Evolutionary conservation across 257 asterid species (phyloP).

Genomic region (Solanum piurae): DNA sequence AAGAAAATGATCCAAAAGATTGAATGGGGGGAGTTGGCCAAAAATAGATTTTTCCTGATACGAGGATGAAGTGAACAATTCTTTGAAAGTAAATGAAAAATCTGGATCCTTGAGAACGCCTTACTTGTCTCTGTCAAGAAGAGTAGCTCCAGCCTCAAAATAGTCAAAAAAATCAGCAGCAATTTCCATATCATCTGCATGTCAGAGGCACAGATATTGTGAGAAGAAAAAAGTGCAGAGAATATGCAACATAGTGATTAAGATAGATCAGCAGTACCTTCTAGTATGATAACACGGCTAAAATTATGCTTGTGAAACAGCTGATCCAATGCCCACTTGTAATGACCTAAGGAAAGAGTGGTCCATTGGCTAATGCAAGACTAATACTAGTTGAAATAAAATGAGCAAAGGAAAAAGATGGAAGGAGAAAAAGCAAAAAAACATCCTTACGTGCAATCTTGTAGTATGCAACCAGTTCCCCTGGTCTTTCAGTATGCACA

Average conservation of each 20-base stretch:
- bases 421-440: conserved; percentile 9
- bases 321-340: conserved; percentile 97
- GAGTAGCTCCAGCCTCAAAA: conserved; percentile 93
- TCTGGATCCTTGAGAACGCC: conserved; percentile 6
- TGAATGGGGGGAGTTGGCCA: background rate
- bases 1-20: background rate
- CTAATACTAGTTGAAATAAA: background rate
- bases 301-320: conserved; percentile 82
- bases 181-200: conserved; percentile 98
- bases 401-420: background rate
- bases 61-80: background rate
- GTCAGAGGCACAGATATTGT: conserved; percentile 6
- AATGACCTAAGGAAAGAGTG: conserved; percentile 55
- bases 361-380: background rate
- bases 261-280: conserved; percentile 44
- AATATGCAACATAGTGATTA: conserved; percentile 3
- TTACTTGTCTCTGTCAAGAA: conserved; percentile 92
- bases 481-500: conserved; percentile 82
- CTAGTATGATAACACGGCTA: conserved; percentile 87
- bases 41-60: background rate
- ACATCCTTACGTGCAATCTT: conserved; percentile 79
- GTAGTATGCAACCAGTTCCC: conserved; percentile 94
- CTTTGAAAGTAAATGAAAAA: background rate
- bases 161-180: conserved; percentile 91
- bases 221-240: conserved; percentile 15